Percentiles rank a stretch among this genome's conserved stretches.
Conservation (phyloP, 495 filamentous ascomycete species). For the Podospora bellae-mahoneyi region DNA sequence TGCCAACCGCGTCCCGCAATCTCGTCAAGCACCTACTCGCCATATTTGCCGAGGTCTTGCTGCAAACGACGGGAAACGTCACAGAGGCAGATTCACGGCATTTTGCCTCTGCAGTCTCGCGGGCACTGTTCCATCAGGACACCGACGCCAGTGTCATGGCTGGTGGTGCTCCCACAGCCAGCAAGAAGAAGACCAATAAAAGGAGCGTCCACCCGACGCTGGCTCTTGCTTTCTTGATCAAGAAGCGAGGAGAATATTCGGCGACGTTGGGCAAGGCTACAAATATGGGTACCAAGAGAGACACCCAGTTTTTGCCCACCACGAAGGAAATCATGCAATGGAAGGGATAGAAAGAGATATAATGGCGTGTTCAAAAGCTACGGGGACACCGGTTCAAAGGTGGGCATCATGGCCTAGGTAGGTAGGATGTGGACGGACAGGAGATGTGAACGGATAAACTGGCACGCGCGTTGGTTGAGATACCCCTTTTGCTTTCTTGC, state of each 20-base stretch:
- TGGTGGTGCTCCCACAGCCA: not conserved
- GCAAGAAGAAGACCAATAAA: constrained; percentile 10
- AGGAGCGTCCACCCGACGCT: constrained; percentile 28
- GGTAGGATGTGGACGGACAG: not conserved
- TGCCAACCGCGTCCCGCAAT: constrained; percentile 27
- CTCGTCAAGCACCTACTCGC: constrained; percentile 29
- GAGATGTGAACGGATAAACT: not conserved
- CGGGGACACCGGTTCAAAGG: not conserved
- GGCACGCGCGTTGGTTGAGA: constrained; percentile 2
- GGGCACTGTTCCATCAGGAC: constrained; percentile 30
- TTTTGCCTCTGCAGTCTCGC: constrained; percentile 25
- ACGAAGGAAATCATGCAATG: constrained; percentile 36
- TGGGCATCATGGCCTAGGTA: not conserved
- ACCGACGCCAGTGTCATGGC: not conserved
- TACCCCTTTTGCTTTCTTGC: constrained; percentile 11
- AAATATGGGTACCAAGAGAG: constrained; percentile 11
- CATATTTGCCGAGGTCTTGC: constrained; percentile 28
- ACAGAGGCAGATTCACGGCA: constrained; percentile 27
- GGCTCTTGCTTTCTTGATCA: constrained; percentile 32
- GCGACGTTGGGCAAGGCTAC: constrained; percentile 9
- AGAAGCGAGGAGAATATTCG: constrained; percentile 30
- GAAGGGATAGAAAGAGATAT: constrained; percentile 21
- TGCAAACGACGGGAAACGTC: constrained; percentile 11
- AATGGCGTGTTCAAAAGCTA: not conserved
- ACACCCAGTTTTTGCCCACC: constrained; percentile 27